Evolutionary conservation across 1,284 basidiomycete genomes (phyloP).

Genomic region (Chalciporus piperatoides): DNA sequence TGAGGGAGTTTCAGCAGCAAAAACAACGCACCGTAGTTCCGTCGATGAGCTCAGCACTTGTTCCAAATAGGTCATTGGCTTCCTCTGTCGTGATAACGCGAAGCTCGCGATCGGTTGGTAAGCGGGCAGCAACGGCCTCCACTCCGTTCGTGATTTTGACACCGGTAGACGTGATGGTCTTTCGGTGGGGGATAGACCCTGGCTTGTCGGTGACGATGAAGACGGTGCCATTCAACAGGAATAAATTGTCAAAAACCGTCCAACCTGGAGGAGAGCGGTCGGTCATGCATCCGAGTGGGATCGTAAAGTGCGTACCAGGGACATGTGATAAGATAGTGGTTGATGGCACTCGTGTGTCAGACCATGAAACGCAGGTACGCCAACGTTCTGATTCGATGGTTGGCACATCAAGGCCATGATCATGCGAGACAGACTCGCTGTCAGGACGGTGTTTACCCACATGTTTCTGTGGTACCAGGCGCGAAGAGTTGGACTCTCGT

Average conservation of each 20-base stretch:
- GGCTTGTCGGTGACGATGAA: slow-evolving; percentile 66
- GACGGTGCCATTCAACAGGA: slow-evolving; percentile 72
- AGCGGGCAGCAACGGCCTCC: slow-evolving; percentile 43
- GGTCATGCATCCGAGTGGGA: not conserved
- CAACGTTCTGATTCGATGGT: slow-evolving; percentile 20
- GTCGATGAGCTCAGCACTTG: slow-evolving; percentile 55
- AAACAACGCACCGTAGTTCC: slow-evolving; percentile 54
- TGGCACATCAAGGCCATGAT: slow-evolving; percentile 9
- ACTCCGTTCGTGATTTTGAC: slow-evolving; percentile 44
- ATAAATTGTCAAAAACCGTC: slow-evolving; percentile 80
- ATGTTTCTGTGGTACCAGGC: slow-evolving; percentile 6
- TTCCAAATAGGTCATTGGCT: slow-evolving; percentile 68
- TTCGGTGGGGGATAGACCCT: slow-evolving; percentile 48
- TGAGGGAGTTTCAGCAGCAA: not conserved
- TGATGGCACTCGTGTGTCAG: slow-evolving; percentile 42
- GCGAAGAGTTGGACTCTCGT: slow-evolving; percentile 10
- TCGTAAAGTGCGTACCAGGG: slow-evolving; percentile 42
- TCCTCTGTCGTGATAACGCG: slow-evolving; percentile 67
- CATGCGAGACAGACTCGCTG: not conserved
- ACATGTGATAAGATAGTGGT: slow-evolving; percentile 60
- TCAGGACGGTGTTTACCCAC: slow-evolving; percentile 7
- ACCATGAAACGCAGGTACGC: slow-evolving; percentile 41
- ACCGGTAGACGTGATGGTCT: slow-evolving; percentile 57
- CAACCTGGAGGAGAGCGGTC: slow-evolving; percentile 52
- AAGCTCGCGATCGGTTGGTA: slow-evolving; percentile 76